Evolutionary conservation across 495 filamentous ascomycete species (phyloP), one percentile per base, ranked within the genome.

Genomic region (Endocarpon pusillum): DNA sequence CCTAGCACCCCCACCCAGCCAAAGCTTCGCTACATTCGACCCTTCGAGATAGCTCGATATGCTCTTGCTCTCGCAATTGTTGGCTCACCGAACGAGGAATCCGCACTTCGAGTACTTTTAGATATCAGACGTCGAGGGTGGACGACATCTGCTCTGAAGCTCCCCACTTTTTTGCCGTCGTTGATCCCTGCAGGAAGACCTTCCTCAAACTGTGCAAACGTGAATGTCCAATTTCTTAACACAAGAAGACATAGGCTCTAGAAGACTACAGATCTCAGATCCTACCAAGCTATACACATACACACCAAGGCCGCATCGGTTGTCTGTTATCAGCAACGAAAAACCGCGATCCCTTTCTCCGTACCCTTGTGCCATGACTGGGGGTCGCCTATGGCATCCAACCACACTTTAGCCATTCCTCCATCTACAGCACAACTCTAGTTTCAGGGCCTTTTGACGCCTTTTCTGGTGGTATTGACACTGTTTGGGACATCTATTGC

Each of bases 301-400:
- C 33, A 33, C 50, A 19, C 14, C 72, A 67, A 64, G 41, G 64
- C 12, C 43, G 73, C 32, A 46, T 72, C 11, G 49, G 54, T 20
- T 47, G 43, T 36, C 47, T 78, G 42, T 63, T 76, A 25, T 57
- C 58, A 41, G 42, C 59, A 11, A 75, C 70, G 32, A 64, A 65
- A 45, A 75, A 66, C 53, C 55, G 56, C 32, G 64, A 45, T 39
- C 69, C 72, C 16, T 64, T 77, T 43, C 60, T 77, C 14, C 64
- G 62, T 14, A 73, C 66, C 15, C 55, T 74, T 4, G 53, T 74
- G 17, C 74, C 73, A 9, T 58, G 60, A 39, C 55, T 76, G 17
- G 59, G 58, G 15, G 59, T 71, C 14, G 69, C 47, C 24, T 51
- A 48, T 29, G 31, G 35, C 19, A 34, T 51, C 21, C 47, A 51